Evolutionary conservation across 2,329 filamentous ascomycete species (phyloP).

Genomic region (Fusarium verrucosum): DNA sequence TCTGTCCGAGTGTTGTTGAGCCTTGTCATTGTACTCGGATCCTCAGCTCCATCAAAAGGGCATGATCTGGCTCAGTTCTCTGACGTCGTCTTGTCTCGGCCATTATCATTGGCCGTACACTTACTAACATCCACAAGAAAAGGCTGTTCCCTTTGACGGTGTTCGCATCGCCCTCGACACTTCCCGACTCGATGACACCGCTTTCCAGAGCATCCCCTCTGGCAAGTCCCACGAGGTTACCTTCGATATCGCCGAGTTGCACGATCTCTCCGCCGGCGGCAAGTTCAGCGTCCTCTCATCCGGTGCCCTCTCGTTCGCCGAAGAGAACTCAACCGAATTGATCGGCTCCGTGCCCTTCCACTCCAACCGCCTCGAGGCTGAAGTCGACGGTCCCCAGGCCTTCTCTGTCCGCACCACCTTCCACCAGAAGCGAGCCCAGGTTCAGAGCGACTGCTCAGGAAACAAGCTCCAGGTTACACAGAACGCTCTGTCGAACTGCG

Average conservation of each 20-base stretch:
- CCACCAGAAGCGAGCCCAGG: slow-evolving; percentile 59
- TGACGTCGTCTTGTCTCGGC: not conserved
- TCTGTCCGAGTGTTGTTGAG: not conserved
- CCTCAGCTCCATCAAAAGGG: not conserved
- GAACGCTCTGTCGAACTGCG: slow-evolving; percentile 64
- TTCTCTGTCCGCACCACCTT: slow-evolving; percentile 59
- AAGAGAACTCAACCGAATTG: slow-evolving; percentile 61
- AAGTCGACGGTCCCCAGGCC: slow-evolving; percentile 66
- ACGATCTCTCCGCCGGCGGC: slow-evolving; percentile 62
- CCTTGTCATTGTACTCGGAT: not conserved
- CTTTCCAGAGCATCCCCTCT: slow-evolving; percentile 60
- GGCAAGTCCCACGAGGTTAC: slow-evolving; percentile 61
- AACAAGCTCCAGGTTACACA: slow-evolving; percentile 55
- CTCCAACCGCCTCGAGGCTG: slow-evolving; percentile 66
- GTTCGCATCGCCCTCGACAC: slow-evolving; percentile 61
- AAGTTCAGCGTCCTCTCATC: slow-evolving; percentile 64
- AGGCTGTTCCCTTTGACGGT: slow-evolving; percentile 61
- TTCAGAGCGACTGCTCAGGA: slow-evolving; percentile 65
- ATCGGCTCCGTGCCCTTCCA: slow-evolving; percentile 64
- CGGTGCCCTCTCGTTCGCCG: slow-evolving; percentile 66
- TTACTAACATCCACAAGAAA: slow-evolving; percentile 39
- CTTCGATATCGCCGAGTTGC: slow-evolving; percentile 65
- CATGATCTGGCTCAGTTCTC: not conserved
- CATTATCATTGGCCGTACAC: not conserved
- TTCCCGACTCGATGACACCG: slow-evolving; percentile 54